phyloP scores from a whole-genome alignment of 495 filamentous ascomycete genomes.

The Tuber magnatum region DNA sequence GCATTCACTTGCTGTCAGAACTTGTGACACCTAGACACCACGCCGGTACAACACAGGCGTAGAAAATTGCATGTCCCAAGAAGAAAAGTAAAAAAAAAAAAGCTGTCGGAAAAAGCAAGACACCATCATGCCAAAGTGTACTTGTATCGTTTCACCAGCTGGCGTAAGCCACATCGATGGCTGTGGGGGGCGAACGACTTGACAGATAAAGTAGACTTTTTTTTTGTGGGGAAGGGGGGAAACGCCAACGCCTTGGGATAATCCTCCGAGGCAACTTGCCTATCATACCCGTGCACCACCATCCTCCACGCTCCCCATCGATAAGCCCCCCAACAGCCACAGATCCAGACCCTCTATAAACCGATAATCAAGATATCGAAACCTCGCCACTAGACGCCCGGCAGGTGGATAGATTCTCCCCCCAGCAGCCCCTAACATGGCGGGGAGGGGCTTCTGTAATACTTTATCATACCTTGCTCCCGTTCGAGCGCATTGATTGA shows the following conservation, averaged over 20 bases:
- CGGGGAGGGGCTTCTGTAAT: neutral
- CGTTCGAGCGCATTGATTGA: neutral
- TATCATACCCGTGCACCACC: too few relatives aligned
- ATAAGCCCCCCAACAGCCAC: neutral
- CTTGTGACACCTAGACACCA: neutral
- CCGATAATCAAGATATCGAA: neutral
- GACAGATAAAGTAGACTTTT: neutral
- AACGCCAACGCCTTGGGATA: too few relatives aligned
- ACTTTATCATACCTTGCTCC: neutral
- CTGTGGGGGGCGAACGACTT: neutral
- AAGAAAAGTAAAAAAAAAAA: neutral
- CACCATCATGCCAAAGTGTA: neutral
- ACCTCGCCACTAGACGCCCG: neutral
- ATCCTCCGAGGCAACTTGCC: too few relatives aligned
- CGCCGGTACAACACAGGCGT: neutral
- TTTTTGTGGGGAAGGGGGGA: neutral
- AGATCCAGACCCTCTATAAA: neutral
- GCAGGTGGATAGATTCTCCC: neutral
- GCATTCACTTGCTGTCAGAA: neutral
- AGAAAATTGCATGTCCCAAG: neutral
- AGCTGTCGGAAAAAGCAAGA: neutral
- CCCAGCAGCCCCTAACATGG: too few relatives aligned
- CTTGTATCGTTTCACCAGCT: neutral
- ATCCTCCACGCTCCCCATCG: too few relatives aligned
- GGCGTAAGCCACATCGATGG: neutral